Evolutionary conservation across 163 green algal genomes (phyloP), one percentile per base, ranked within the genome.

Genomic region (Scenedesmus sp.): DNA sequence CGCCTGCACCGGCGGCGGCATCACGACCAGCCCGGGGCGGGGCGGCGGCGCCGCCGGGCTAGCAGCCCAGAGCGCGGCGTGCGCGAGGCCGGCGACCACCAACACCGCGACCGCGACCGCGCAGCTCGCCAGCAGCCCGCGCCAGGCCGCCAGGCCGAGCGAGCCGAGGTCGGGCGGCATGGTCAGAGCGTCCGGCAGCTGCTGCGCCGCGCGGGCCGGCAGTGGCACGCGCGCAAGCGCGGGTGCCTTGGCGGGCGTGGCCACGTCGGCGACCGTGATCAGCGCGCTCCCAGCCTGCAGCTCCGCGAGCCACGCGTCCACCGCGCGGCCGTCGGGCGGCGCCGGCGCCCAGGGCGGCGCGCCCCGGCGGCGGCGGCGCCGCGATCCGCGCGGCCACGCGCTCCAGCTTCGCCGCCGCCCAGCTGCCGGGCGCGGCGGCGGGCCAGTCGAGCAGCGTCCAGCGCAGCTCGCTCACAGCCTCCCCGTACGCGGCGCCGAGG

Each of bases 231-330:
- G 45, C 64, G 47, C 17, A 6, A 74, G 64, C 64, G 64, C 13
- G n/a, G 44, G 6, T 66, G 26, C 28, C 13, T 45, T 74, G 45
- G n/a, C 60, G 1, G 3, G 20, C 4, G 45, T 74, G 15, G 28
- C 28, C 17, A 74, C 36, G 22, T 74, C 47, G 9, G n/a, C 31
- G 5, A 1, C n/a, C 0, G 17, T 24, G 2, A 74, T 74, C 17
- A 74, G 28, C 20, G 45, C 64, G 36, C 47, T 74, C 45, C 64
- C 60, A 29, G 4, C 60, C 33, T 74, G 64, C 29, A 74, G 60
- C 17, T 74, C 64, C 13, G 64, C 45, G 2, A 74, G 64, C 64
- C 64, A 74, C 18, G 44, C 33, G 26, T 74, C 64, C 3, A 62
- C 6, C 26, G 33, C 22, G 11, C 17, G 45, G 2, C 64, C 45